Evolutionary conservation across 2,329 filamentous ascomycete species (phyloP), one percentile per base, ranked within the genome.

Genomic region (Lachnellula suecica): DNA sequence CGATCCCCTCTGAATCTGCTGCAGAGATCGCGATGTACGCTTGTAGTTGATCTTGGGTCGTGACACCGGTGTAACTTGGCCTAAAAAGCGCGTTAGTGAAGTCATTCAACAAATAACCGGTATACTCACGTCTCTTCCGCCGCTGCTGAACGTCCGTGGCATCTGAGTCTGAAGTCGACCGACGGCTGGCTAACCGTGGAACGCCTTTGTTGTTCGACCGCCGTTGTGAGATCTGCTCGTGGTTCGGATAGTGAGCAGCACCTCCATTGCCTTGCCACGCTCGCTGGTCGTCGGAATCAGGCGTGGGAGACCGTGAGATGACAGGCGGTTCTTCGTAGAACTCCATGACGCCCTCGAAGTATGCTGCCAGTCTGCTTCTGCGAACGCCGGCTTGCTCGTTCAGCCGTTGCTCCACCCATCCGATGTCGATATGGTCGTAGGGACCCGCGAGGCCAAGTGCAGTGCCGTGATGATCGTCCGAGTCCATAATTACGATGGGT

Each of bases 311-410:
- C 8, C 51, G 47, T 13, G 54, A 57, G 6, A 57, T 23, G 22
- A 46, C 25, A 19, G 51, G 54, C 29, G 54, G 51, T 35, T 47
- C 20, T 22, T 48, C 44, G 20, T 24, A 29, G 44, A 57, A 57
- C 42, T 57, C 51, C 51, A 57, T 57, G 20, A 51, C 47, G 15
- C 54, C 54, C 4, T 57, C 54, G 19, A 53, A 57, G 44, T 57
- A 57, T 17, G 54, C 44, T 23, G 44, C 40, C 17, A 57, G 41
- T 44, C 43, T 53, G 44, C 51, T 57, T 22, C 40, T 50, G 34
- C 54, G 44, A 8, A 37, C 47, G n/a, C 35, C 43, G 7, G 51
- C 40, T 19, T 43, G 34, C n/a, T 56, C 54, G 4, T 53, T 46
- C 15, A 57, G 22, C 27, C 54, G 44, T 41, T 45, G 51, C 23